Conservation (phyloP, 805 yeast species). For the Metschnikowia peoriensis region DNA sequence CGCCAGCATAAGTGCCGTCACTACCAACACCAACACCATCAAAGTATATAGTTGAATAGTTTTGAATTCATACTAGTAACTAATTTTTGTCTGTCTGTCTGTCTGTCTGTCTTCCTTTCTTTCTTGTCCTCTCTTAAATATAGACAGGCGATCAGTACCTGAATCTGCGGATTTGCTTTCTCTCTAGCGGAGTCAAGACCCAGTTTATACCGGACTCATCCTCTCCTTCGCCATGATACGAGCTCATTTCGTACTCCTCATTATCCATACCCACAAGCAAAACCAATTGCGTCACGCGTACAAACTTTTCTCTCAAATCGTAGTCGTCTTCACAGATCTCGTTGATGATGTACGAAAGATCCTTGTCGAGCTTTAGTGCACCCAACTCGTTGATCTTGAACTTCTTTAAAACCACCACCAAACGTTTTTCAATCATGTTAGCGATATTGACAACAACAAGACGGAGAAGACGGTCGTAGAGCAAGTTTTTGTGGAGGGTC, state of each 20-base stretch:
- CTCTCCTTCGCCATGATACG: constrained; percentile 25
- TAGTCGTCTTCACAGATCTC: constrained; percentile 73
- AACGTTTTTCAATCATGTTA: constrained; percentile 38
- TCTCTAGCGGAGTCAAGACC: constrained; percentile 77
- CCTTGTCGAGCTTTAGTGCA: constrained; percentile 78
- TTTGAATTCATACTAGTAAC: neutral
- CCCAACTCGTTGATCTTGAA: constrained; percentile 73
- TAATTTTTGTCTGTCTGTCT: no score
- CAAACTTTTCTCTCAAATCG: constrained; percentile 71
- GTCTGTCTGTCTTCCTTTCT: neutral
- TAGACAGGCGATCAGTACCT: constrained; percentile 40
- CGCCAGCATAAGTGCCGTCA: neutral
- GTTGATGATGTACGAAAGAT: constrained; percentile 68
- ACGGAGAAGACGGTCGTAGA: constrained; percentile 49
- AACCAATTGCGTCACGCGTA: constrained; percentile 80
- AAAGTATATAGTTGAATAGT: neutral
- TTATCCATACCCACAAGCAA: constrained; percentile 82
- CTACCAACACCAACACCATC: neutral
- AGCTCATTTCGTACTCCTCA: constrained; percentile 43
- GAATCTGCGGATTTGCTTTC: constrained; percentile 57
- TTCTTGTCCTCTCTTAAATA: neutral
- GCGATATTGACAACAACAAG: constrained; percentile 46
- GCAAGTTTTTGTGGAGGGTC: constrained; percentile 48
- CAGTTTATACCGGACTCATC: constrained; percentile 47
- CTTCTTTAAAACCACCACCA: constrained; percentile 63